These are phyloP conservation scores for Blastomyces silverae DNA, from an alignment of 2,329 filamentous ascomycete genomes.

Conservation along the genomic window DNA sequence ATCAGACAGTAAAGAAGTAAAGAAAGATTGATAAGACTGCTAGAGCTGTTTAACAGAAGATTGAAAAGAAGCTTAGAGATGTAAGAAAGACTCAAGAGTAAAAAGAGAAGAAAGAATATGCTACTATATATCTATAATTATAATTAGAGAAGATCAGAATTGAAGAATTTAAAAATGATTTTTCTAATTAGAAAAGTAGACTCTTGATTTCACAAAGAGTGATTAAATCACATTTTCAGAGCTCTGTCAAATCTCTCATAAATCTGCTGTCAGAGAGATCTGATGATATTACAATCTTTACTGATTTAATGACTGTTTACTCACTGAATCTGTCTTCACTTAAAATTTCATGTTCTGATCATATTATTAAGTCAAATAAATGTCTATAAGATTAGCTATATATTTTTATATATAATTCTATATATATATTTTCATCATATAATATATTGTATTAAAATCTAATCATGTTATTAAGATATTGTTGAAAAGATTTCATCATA, in stretches of 20 bases:
- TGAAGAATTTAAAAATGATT: not conserved
- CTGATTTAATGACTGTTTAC: not conserved
- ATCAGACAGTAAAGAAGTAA: not conserved
- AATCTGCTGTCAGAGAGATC: not conserved
- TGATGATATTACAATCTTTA: not conserved
- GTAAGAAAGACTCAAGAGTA: not conserved
- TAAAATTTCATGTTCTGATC: not conserved
- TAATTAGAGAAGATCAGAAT: not conserved
- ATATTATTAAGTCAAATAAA: not conserved
- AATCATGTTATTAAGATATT: too few species aligned
- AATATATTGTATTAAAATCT: too few species aligned
- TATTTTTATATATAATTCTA: too few species aligned
- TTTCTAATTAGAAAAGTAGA: not conserved
- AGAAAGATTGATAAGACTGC: not conserved
- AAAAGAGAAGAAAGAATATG: conserved; percentile 1
- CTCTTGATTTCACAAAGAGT: not conserved
- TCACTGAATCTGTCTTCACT: not conserved
- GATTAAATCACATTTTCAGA: conserved; percentile 4
- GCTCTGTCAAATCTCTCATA: not conserved
- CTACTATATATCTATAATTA: not conserved
- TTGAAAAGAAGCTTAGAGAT: not conserved
- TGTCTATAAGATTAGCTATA: not conserved
- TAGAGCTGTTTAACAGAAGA: not conserved
- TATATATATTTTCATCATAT: too few species aligned
- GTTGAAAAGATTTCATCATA: not conserved